phyloP scores from a whole-genome alignment of 1,139 yeast genomes.

The Saccharomyces uvarum region DNA sequence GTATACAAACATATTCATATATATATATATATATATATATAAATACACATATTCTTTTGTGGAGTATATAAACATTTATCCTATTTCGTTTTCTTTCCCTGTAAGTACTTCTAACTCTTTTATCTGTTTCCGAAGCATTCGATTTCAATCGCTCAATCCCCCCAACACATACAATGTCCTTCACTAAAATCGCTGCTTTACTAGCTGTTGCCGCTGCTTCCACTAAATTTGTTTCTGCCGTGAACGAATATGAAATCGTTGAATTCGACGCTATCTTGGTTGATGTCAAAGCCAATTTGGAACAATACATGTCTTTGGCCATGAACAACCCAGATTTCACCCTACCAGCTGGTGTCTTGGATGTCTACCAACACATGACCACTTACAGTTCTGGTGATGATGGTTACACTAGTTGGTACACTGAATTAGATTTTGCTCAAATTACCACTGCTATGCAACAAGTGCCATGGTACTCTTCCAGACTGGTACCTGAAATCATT shows the following conservation, averaged over 20 bases:
- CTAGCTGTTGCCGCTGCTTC: constrained; percentile 14
- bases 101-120: background rate
- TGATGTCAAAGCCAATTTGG: constrained; percentile 18
- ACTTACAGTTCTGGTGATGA: constrained; percentile 37
- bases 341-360: constrained; percentile 31
- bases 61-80: background rate
- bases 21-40: background rate
- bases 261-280: constrained; percentile 18
- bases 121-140: background rate
- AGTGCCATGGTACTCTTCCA: constrained; percentile 37
- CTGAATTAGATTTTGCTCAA: constrained; percentile 16
- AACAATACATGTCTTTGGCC: constrained; percentile 18
- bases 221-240: constrained; percentile 9
- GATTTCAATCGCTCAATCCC: background rate
- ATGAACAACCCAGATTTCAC: constrained; percentile 18
- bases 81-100: background rate
- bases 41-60: background rate
- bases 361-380: constrained; percentile 31
- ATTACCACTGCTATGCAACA: constrained; percentile 32
- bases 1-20: background rate
- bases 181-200: constrained; percentile 11
- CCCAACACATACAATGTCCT: constrained; percentile 7
- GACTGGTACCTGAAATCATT: constrained; percentile 22
- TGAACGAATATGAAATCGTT: constrained; percentile 13
- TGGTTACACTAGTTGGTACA: constrained; percentile 6